Conservation (phyloP, 345 rosid genomes). For the Balakata baccata region DNA sequence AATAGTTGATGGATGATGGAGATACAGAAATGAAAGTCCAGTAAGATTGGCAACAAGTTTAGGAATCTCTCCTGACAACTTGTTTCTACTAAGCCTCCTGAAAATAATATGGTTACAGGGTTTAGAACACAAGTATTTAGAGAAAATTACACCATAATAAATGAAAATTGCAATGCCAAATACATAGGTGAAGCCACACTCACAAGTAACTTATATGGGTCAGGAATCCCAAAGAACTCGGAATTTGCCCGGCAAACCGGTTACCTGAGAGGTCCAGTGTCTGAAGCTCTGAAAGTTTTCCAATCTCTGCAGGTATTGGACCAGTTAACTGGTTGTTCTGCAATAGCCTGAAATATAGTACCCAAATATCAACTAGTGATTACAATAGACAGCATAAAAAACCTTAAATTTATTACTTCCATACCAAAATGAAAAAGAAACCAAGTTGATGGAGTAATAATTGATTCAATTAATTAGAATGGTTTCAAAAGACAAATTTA, state of each 20-base stretch:
- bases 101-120: slow-evolving; percentile 27
- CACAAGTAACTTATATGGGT: slow-evolving; percentile 80
- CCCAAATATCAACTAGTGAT: background rate
- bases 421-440: background rate
- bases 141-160: slow-evolving; percentile 7
- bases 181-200: slow-evolving; percentile 40
- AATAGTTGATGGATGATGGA: slow-evolving; percentile 7
- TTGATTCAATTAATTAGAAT: background rate
- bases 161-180: slow-evolving; percentile 6
- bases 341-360: slow-evolving; percentile 42
- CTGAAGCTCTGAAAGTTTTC: slow-evolving; percentile 64
- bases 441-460: too few relatives aligned
- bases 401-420: background rate
- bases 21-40: slow-evolving; percentile 82
- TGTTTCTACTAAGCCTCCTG: slow-evolving; percentile 81
- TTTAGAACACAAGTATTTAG: slow-evolving; percentile 22
- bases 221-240: slow-evolving; percentile 72
- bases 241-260: slow-evolving; percentile 66
- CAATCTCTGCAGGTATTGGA: slow-evolving; percentile 64
- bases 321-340: slow-evolving; percentile 70
- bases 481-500: background rate
- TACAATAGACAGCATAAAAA: background rate
- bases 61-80: slow-evolving; percentile 76
- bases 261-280: slow-evolving; percentile 91
- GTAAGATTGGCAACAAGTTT: slow-evolving; percentile 69